Conservation (phyloP, 805 yeast species). For the Sporopachydermia lactativora region DNA sequence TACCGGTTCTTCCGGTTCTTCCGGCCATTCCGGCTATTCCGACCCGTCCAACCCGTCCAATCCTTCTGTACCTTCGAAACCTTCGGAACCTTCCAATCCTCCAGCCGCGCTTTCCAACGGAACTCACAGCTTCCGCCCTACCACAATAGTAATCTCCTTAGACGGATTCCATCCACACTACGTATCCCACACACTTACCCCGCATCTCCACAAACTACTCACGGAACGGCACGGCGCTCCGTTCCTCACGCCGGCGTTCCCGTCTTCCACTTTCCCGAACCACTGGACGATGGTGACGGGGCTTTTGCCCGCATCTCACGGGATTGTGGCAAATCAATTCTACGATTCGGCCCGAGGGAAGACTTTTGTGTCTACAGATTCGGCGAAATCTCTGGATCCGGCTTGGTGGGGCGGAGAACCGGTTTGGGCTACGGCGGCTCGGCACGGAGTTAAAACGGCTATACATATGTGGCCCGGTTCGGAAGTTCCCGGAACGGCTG, state of each 20-base stretch:
- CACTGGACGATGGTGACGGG: conserved; percentile 92
- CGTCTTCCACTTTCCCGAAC: conserved; percentile 81
- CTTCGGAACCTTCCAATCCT: too few relatives aligned
- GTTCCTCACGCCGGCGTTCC: conserved; percentile 76
- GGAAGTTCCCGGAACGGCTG: conserved; percentile 43
- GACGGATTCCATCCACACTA: conserved; percentile 92
- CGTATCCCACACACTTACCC: conserved; percentile 51
- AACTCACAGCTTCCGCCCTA: conserved; percentile 57
- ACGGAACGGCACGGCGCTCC: conserved; percentile 50
- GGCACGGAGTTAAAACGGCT: conserved; percentile 48
- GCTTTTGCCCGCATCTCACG: conserved; percentile 67
- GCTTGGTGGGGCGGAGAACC: conserved; percentile 89
- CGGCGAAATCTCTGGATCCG: conserved; percentile 33
- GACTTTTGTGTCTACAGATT: conserved; percentile 51
- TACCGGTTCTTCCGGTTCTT: too few relatives aligned
- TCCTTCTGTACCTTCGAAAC: too few relatives aligned
- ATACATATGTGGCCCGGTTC: conserved; percentile 98
- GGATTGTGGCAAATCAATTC: conserved; percentile 75
- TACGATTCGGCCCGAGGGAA: conserved; percentile 42
- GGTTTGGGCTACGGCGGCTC: conserved; percentile 63
- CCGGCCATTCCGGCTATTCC: too few relatives aligned
- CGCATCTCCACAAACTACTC: conserved; percentile 48
- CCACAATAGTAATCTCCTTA: conserved; percentile 66
- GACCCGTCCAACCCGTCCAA: too few relatives aligned
- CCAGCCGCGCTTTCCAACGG: conserved; percentile 38